phyloP scores from a whole-genome alignment of 768 basidiomycete genomes.

The Pilatotrama ljubarskyi region DNA sequence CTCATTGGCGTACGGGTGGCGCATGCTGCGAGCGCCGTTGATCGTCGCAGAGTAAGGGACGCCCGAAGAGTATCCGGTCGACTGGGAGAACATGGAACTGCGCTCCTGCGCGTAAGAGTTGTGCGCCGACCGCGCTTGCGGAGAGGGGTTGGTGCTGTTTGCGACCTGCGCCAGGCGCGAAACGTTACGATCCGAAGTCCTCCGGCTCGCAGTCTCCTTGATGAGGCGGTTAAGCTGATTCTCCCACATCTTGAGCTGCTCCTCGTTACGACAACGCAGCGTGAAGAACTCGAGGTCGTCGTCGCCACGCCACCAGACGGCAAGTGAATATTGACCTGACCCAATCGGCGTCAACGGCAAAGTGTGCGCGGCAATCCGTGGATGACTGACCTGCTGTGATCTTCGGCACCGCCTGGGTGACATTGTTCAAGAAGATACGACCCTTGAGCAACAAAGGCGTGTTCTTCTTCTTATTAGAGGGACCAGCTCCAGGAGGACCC shows the following conservation, averaged over 20 bases:
- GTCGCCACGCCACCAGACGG: constrained; percentile 94
- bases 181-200: constrained; percentile 64
- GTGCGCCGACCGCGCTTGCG: constrained; percentile 35
- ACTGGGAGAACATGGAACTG: constrained; percentile 28
- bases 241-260: constrained; percentile 93
- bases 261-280: constrained; percentile 88
- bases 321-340: constrained; percentile 69
- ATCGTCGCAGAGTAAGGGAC: constrained; percentile 25
- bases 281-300: constrained; percentile 93
- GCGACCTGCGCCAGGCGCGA: constrained; percentile 48
- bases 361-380: constrained; percentile 9
- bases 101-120: constrained; percentile 19
- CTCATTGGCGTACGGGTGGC: constrained; percentile 29
- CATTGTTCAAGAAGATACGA: constrained; percentile 95
- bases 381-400: constrained; percentile 57
- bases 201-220: constrained; percentile 67
- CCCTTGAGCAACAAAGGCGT: constrained; percentile 90
- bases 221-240: constrained; percentile 86
- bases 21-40: constrained; percentile 20
- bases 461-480: constrained; percentile 68
- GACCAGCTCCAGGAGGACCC: constrained; percentile 48
- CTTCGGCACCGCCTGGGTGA: constrained; percentile 78
- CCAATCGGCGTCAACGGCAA: constrained; percentile 1
- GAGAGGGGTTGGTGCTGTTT: constrained; percentile 49
- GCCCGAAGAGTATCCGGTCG: constrained; percentile 20